Percentiles rank a stretch among this genome's conserved stretches.
These are phyloP conservation scores for Pistacia integerrima DNA, from an alignment of 345 rosid species.

Conservation along the genomic window DNA sequence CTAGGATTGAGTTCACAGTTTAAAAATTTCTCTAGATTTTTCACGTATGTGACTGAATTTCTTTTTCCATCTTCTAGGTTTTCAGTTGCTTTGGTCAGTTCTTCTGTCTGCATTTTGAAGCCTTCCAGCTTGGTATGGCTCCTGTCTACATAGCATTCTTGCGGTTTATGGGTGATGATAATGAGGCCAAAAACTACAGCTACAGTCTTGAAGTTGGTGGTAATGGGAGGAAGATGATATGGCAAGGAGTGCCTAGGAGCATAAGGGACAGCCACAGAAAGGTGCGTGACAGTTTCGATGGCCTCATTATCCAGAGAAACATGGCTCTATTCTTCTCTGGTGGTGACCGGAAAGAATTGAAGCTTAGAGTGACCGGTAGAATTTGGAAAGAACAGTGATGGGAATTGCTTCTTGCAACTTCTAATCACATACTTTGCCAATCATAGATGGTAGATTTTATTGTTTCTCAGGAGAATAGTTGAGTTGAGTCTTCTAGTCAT, in stretches of 20 bases:
- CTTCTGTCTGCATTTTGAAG: constrained; percentile 80
- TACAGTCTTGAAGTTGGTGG: constrained; percentile 92
- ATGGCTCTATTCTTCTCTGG: constrained; percentile 87
- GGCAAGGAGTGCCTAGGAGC: constrained; percentile 88
- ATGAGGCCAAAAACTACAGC: constrained; percentile 72
- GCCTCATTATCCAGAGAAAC: constrained; percentile 75
- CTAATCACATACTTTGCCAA: background rate
- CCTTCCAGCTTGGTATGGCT: constrained; percentile 80
- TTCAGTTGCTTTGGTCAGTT: constrained; percentile 84
- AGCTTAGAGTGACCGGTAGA: constrained; percentile 81
- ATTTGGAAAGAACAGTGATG: constrained; percentile 81
- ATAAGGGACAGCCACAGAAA: constrained; percentile 74
- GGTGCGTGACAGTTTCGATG: constrained; percentile 84
- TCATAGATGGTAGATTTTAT: constrained; percentile 21
- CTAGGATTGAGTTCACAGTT: background rate
- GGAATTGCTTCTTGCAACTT: background rate
- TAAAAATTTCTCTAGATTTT: background rate
- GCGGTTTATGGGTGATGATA: constrained; percentile 83
- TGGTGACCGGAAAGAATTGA: constrained; percentile 74
- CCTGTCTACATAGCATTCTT: constrained; percentile 78
- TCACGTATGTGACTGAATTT: background rate
- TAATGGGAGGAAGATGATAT: constrained; percentile 69
- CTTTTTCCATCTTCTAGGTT: constrained; percentile 39
- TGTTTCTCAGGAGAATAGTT: constrained; percentile 1
- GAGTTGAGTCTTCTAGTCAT: constrained; percentile 33